Evolutionary conservation across 805 yeast genomes (phyloP), one percentile per base, ranked within the genome.

Genomic region (Pichia californica): DNA sequence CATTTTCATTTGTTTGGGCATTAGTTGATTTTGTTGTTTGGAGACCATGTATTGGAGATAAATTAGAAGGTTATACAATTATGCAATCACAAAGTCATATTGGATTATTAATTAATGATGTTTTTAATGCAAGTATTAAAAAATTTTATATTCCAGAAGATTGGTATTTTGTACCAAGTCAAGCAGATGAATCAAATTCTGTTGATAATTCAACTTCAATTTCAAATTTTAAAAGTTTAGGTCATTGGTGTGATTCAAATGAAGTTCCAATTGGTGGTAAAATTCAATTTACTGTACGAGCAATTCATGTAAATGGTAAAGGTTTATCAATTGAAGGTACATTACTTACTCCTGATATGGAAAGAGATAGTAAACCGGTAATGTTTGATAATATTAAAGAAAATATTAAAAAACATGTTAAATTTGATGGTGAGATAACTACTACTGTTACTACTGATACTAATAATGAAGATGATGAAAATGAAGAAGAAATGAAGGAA

Each of bases 11-110:
- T 62, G 59, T 84, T 41, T 93, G 99, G 98, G 73, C 87, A 36
- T 67, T 77, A 4, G 94, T 83, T 8, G 93, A 88, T 42, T 71
- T 93, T 38, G 70, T 88, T 44, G 76, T 88, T 38, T 93, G 99
- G 98, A 78, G 75, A 55, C 99, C 99, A 5, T 77, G 77, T 54
- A 69, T 79, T n/a, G 96, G 95, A 4, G 97, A 93, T 58, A 66
- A 73, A 1, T 66, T 93, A 16, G 94, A 89, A 62, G 99, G 99
- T 11, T 75, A 80, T 70, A 74, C 83, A 43, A 88, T 87, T 67
- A 81, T 91, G 77, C 97, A 91, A 68, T 82, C 96, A 3, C 95
- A 95, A 15, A 83, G 96, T 7, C 99, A 93, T 60, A 83, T 93
- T 55, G 98, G 97, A 47, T 70, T 93, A 48, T 73, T 93, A 51